Base-by-base conservation (phyloP, 139 green algal species). In the Chara braunii region DNA sequence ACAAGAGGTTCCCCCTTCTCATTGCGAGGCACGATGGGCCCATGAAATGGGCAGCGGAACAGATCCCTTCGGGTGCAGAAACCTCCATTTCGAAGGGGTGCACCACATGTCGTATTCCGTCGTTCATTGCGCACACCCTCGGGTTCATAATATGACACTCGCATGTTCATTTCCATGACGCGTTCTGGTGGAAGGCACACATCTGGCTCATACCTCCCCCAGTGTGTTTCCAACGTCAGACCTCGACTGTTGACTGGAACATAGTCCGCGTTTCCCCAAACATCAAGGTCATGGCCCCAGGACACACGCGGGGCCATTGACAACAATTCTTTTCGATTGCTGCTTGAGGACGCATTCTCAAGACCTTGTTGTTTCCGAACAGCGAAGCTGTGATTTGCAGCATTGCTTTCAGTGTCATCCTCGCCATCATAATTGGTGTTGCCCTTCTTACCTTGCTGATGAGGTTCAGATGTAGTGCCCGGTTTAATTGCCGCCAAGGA, bases 181-280 rank as follows among this genome's bases (percentile, higher is more conserved):
- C 6, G 36, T 2, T 75, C 66, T 48, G 60, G 33, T 22, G 66
- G 66, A 22, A 75, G 4, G 22, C 30, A 24, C 4, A 43, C 64
- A 18, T 68, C 34, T 14, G 12, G 28, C 59, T 75, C 51, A 24
- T 48, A n/a, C 3, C 28, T 23, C 3, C 66, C 66, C 66, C 66
- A 75, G 59, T 75, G 66, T 32, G 54, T 74, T 28, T 74, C 65
- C 18, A 75, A 40, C 33, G 33, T 14, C 5, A 75, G 60, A 24
- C 66, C 66, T 9, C 61, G 62, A 2, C 2, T 26, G 60, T 74
- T 50, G 2, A 61, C 59, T 8, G 32, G 60, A 28, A 75, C 11
- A 4, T 9, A 6, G 26, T 34, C 24, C 6, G 60, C 66, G 3
- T 36, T 32, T 22, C 59, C 66, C 66, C 62, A 75, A 44, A 54